Conservation (phyloP, 495 filamentous ascomycete species). For the Penicillium ucsense region DNA sequence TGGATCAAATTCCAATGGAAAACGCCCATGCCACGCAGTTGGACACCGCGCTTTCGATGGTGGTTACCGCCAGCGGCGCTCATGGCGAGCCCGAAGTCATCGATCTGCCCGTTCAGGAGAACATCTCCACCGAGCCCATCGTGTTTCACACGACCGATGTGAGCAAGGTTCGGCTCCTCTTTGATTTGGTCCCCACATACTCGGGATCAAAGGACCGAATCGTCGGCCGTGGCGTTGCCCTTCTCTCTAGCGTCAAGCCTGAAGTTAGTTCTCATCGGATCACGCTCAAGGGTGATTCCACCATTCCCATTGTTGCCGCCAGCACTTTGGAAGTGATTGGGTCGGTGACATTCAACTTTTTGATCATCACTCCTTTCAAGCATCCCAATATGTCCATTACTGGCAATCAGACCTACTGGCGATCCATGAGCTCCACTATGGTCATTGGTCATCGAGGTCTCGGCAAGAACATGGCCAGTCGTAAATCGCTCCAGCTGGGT, state of each 20-base stretch:
- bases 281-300: constrained; percentile 85
- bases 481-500: constrained; percentile 81
- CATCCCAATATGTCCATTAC: constrained; percentile 91
- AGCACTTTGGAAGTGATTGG: constrained; percentile 84
- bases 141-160: constrained; percentile 72
- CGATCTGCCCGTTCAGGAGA: constrained; percentile 88
- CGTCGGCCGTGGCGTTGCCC: constrained; percentile 83
- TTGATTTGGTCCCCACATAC: constrained; percentile 97
- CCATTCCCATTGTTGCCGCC: constrained; percentile 77
- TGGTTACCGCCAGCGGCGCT: constrained; percentile 83
- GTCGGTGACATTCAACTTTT: constrained; percentile 89
- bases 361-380: constrained; percentile 86
- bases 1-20: constrained; percentile 80
- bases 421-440: constrained; percentile 70
- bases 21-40: constrained; percentile 86
- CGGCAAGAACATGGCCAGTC: constrained; percentile 78
- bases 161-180: constrained; percentile 76
- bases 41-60: constrained; percentile 85
- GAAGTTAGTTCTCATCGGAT: constrained; percentile 71
- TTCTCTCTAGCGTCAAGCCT: constrained; percentile 76
- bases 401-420: constrained; percentile 91
- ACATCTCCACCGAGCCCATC: constrained; percentile 85
- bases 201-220: constrained; percentile 79
- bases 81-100: constrained; percentile 78
- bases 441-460: constrained; percentile 89